Evolutionary conservation across 148 eudicot species (phyloP), one percentile per base, ranked within the genome.

Genomic region (Chenopodium album): DNA sequence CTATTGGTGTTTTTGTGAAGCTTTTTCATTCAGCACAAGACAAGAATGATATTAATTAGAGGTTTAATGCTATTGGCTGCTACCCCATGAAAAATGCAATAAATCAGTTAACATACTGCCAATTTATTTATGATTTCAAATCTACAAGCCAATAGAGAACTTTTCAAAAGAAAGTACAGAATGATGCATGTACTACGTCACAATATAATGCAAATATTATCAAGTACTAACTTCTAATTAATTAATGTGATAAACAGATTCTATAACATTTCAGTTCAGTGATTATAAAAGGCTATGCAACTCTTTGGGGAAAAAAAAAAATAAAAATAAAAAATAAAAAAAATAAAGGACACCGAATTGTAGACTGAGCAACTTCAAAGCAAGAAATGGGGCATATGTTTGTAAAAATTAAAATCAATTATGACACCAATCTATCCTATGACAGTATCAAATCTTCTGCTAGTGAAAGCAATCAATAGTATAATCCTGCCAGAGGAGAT

Each of bases 51-150:
- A 68, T 79, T 67, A 79, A 84, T 84, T 79, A 59, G 44, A 48
- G n/a, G 50, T 69, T 75, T 47, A 75, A 54, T 69, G 82, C 48
- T 44, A 77, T 80, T 54, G 19, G 74, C 65, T 80, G 28, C 56
- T 52, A 59, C 60, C 81, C 29, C 47, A 76, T 62, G 80, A 73
- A 76, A 84, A 80, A 80, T 76, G 31, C 74, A 31, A 19, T 76
- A 72, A 77, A 3, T 22, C 9, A 69, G 64, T 64, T 54, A 59
- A 70, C 20, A 63, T 84, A 84, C 56, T 70, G 71, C 68, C 86
- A 70, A 17, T 34, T 64, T 76, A 76, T 31, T 69, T 0, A 44
- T 31, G 59, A 19, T 68, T 70, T 31, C 47, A 28, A 63, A 80
- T 60, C 66, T 50, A 22, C 47, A 69, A 76, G 50, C n/a, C 26